phyloP scores from a whole-genome alignment of 352 stramenopile species.

The Phytophthora capsici region DNA sequence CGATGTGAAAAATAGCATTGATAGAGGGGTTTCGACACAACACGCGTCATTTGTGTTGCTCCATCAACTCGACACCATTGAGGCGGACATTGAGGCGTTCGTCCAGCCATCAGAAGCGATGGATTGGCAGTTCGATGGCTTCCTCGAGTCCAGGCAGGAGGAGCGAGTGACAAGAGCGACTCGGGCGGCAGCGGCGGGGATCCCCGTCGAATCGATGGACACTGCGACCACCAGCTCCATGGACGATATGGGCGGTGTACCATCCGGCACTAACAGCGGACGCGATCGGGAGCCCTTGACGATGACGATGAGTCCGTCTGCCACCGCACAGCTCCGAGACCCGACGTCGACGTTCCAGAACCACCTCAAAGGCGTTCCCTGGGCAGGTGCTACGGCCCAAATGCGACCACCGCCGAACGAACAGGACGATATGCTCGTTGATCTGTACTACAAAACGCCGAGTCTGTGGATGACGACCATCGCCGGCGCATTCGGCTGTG shows the following conservation, averaged over 20 bases:
- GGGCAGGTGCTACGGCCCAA: conserved; percentile 17
- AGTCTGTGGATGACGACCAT: conserved; percentile 45
- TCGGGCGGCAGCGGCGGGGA: conserved; percentile 20
- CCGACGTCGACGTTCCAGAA: conserved; percentile 54
- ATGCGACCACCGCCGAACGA: conserved; percentile 1
- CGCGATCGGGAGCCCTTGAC: conserved; percentile 44
- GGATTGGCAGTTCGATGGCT: conserved; percentile 47
- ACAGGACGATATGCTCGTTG: conserved; percentile 55
- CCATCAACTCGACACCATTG: conserved; percentile 1
- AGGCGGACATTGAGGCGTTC: conserved; percentile 9
- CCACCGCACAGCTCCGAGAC: conserved; percentile 60
- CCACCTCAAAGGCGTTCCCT: conserved; percentile 33
- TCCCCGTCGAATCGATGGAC: conserved; percentile 23
- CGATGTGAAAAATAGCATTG: conserved; percentile 33
- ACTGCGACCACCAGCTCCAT: conserved; percentile 25
- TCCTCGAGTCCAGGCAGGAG: conserved; percentile 25
- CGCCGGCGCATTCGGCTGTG: conserved; percentile 46
- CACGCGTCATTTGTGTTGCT: conserved; percentile 19
- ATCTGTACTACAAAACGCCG: conserved; percentile 58
- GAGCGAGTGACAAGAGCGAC: conserved; percentile 23
- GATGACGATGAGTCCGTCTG: conserved; percentile 64
- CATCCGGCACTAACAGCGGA: conserved; percentile 18
- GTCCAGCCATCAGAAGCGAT: conserved; percentile 24
- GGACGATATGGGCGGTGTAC: conserved; percentile 22
- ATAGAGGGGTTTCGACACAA: conserved; percentile 20